Base-by-base conservation (phyloP, 306 rosid species). In the Ormosia semicastrata region DNA sequence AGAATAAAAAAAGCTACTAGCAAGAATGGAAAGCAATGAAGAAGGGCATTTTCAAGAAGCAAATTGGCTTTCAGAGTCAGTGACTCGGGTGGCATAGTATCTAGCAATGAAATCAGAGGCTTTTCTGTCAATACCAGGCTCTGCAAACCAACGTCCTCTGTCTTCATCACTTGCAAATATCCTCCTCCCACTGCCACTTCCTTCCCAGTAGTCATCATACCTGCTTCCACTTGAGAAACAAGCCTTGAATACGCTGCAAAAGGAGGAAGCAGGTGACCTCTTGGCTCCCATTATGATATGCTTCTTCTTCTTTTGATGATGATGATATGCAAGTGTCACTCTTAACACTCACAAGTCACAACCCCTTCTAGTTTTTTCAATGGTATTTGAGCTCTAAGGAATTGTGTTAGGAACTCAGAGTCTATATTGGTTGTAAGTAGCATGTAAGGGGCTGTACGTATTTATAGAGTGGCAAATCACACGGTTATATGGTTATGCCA, bases 101-200 rank as follows among this genome's bases (percentile, higher is more conserved):
- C 85, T 87, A 37, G 90, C 88, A 76, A 93, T 93, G 89, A 91
- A 91, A 64, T 78, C 95, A 43, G 92, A 68, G 14, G 97, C 97
- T 74, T 85, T 91, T 15, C 88, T 85, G 70, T 93, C 97, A 66
- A 93, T 91, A 36, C 96, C 96, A 43, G 97, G 97, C 78, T 93
- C 97, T 2, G 91, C 94, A 36, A 88, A 76, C 92, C 94, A 93
- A 7, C 79, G 78, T 0, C 89, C 86, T 81, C 89, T 83, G 71
- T 91, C 97, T 78, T 88, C 90, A 75, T 93, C 96, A 7, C 97
- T 91, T 3, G 91, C 84, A 81, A 86, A 91, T 52, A 88, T 86
- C 68, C 92, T 83, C 70, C 90, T 70, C 0, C 83, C 83, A 2
- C 77, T 78, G 3, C 60, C 89, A 12, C 89, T 88, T 1, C 89